Conservation (phyloP, 1,284 basidiomycete genomes). For the Violaceomyces palustris region DNA sequence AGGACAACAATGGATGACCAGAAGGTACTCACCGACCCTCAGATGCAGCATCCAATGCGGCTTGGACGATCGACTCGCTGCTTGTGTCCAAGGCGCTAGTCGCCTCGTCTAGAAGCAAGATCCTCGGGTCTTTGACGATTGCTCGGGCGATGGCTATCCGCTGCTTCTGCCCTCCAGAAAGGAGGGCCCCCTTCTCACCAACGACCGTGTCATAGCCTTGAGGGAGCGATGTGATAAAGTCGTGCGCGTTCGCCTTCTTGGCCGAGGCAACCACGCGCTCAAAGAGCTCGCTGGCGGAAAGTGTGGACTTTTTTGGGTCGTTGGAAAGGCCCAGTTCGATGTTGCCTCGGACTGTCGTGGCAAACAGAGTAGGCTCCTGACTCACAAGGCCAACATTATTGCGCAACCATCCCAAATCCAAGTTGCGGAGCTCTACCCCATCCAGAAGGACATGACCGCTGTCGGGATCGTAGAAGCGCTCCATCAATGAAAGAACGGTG, state of each 20-base stretch:
- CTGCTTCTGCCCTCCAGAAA: slow-evolving; percentile 18
- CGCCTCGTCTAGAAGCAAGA: slow-evolving; percentile 58
- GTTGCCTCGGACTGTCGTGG: slow-evolving; percentile 51
- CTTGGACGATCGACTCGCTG: slow-evolving; percentile 56
- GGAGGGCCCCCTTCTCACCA: slow-evolving; percentile 15
- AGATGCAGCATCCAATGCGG: slow-evolving; percentile 11
- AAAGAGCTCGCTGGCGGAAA: slow-evolving; percentile 57
- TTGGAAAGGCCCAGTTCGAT: slow-evolving; percentile 62
- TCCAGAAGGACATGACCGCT: slow-evolving; percentile 69
- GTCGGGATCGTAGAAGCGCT: slow-evolving; percentile 61
- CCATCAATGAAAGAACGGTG: slow-evolving; percentile 52
- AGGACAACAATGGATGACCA: no score
- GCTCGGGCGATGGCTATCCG: slow-evolving; percentile 21
- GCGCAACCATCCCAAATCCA: slow-evolving; percentile 59
- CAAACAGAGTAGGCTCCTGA: slow-evolving; percentile 86
- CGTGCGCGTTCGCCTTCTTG: slow-evolving; percentile 26
- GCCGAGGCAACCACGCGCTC: slow-evolving; percentile 54
- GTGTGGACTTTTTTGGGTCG: slow-evolving; percentile 56
- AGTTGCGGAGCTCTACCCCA: slow-evolving; percentile 67
- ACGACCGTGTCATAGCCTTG: slow-evolving; percentile 19
- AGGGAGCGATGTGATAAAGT: slow-evolving; percentile 14
- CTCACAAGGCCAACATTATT: slow-evolving; percentile 62
- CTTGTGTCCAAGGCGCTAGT: slow-evolving; percentile 77
- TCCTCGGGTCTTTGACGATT: slow-evolving; percentile 16
- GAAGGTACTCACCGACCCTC: no score